Base-by-base conservation (phyloP, 345 rosid genomes). In the Anastatica hierochuntica region DNA sequence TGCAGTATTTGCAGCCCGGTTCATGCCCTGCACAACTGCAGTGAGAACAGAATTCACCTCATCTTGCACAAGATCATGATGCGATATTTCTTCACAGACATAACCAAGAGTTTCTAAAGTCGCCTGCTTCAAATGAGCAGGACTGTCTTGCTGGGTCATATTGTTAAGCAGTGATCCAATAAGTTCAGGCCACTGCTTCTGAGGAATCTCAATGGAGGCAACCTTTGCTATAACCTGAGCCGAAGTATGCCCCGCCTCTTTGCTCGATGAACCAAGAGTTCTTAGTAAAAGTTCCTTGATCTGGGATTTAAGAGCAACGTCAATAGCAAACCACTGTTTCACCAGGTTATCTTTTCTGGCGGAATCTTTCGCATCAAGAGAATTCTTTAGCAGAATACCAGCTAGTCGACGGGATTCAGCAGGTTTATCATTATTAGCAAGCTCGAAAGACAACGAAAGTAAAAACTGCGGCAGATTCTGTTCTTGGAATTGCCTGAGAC, bases 11-110 rank as follows among this genome's bases (percentile, higher is more conserved):
- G 77, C 95, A 49, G 86, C 65, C 66, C 67, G 79, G 69, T 72
- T 88, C 98, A 92, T 88, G 62, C 98, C 98, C 63, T 92, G 97
- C 44, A 92, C 98, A 43, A 92, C 95, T 31, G 97, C 94, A 43
- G 97, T 92, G 34, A 92, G 97, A 46, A 92, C 84, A 14, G 81
- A 72, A 57, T 88, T 92, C 49, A 92, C 97, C 66, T 92, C 95
- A 36, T 85, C 90, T 65, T 88, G 97, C 54, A 68, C 80, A 21
- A 92, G 88, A 71, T 85, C 95, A 50, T 88, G 68, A 62, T 81
- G 82, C 2, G 94, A 85, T 44, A 92, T 83, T 68, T 79, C 96
- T 68, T 92, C 98, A 61, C 98, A 88, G 43, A 92, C 83, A 63
- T 75, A 88, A 13, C 98, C 98, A 21, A 88, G 82, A 51, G 97